These are phyloP conservation scores for Neophaeococcomyces mojaviensis DNA, from an alignment of 2,329 filamentous ascomycete species.

Conservation along the genomic window DNA sequence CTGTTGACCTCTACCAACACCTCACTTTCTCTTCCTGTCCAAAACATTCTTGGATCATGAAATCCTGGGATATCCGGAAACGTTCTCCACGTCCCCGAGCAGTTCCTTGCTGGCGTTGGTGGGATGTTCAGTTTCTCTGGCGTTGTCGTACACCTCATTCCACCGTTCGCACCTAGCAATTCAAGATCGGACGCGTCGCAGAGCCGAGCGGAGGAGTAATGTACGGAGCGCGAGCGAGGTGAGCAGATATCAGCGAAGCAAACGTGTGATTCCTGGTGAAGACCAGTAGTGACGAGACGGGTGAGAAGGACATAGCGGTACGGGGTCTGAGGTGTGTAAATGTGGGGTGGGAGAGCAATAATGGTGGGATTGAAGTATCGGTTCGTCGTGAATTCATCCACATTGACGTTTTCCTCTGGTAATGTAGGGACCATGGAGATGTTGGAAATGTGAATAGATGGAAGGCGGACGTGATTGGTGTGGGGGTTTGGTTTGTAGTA, in stretches of 20 bases:
- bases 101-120: conserved; percentile 32
- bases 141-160: conserved; percentile 28
- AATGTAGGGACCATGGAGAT: conserved; percentile 28
- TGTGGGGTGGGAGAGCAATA: conserved; percentile 32
- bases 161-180: conserved; percentile 28
- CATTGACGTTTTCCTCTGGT: conserved; percentile 10
- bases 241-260: conserved; percentile 35
- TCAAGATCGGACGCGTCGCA: conserved; percentile 28
- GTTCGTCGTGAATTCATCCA: conserved; percentile 12
- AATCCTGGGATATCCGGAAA: conserved; percentile 35
- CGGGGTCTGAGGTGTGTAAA: conserved; percentile 11
- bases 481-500: conserved; percentile 24
- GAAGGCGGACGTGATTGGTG: conserved; percentile 30
- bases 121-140: conserved; percentile 31
- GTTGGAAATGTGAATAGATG: conserved; percentile 26
- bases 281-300: conserved; percentile 29
- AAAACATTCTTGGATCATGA: conserved; percentile 36
- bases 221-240: conserved; percentile 11
- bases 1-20: conserved; percentile 33
- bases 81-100: conserved; percentile 26
- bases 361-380: conserved; percentile 34
- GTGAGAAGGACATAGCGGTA: conserved; percentile 33
- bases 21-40: conserved; percentile 31
- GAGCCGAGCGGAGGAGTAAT: neutral
- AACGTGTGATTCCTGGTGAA: conserved; percentile 32